Evolutionary conservation across 2,329 filamentous ascomycete species (phyloP), one percentile per base, ranked within the genome.

Genomic region (Fusarium compactum): DNA sequence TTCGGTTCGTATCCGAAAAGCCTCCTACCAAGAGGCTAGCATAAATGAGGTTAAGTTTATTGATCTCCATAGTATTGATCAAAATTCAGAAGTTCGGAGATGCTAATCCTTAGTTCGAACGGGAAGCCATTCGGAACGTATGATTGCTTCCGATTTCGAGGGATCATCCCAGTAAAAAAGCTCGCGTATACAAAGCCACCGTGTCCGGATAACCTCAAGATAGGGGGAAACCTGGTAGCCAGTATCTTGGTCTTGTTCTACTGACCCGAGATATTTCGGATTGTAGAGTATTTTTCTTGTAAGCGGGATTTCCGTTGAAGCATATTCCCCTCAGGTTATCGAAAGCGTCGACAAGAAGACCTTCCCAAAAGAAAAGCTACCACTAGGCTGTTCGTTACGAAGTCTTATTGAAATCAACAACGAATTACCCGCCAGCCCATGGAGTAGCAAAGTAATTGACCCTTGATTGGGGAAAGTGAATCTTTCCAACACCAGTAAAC

Each of bases 1-100:
- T 45, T 44, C 63, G 63, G 67, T 44, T 70, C 58, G 40, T 64
- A 65, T 68, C 67, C 58, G 67, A 70, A 40, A 43, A 56, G 48
- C 24, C 24, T 34, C 25, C 47, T 25, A 45, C 18, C 20, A 46
- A 18, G 29, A 46, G 40, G 38, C 50, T 59, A 58, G 25, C 20
- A 52, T 43, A 20, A 50, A 53, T 47, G 44, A 43, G 53, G 51
- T 27, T 38, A 64, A 54, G 30, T 47, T 34, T 24, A 48, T 62
- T 32, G 55, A 32, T 32, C 18, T 45, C 55, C 48, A 27, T 62
- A 24, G 27, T 32, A 32, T 44, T 18, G 48, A 41, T 62, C 30
- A 25, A 46, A 27, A 62, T 56, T 27, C 44, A 29, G 24, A 24
- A 30, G 18, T 18, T 62, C 27, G 20, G 45, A 58, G 16, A 30